Percentiles rank a stretch among this genome's conserved stretches.
Conservation (phyloP, 768 basidiomycete genomes). For the Chlorophyllum brunneum region DNA sequence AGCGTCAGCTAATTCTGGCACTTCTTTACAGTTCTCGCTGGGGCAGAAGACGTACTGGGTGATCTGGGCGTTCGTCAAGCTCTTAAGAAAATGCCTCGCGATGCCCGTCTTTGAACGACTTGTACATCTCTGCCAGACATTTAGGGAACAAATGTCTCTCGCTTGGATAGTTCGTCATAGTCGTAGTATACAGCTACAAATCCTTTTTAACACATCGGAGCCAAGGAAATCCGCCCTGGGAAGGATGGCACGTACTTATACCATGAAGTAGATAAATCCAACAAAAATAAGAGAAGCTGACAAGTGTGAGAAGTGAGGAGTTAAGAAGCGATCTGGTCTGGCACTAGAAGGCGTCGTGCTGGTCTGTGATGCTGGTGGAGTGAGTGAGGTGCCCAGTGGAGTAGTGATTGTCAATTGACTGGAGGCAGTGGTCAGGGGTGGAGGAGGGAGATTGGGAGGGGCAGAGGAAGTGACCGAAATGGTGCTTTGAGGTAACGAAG, state of each 20-base stretch:
- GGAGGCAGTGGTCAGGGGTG: neutral
- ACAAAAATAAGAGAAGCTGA: neutral
- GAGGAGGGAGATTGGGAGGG: too few species aligned
- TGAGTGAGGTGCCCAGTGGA: conserved; percentile 1
- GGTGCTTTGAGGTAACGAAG: too few species aligned
- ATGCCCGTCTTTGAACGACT: conserved; percentile 26
- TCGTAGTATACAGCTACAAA: neutral
- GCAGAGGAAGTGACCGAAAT: too few species aligned
- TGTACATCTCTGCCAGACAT: neutral
- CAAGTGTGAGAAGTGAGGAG: conserved; percentile 12
- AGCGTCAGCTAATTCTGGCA: conserved; percentile 9
- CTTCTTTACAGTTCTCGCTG: conserved; percentile 54
- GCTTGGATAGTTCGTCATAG: neutral
- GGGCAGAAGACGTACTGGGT: conserved; percentile 35
- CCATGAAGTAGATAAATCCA: neutral
- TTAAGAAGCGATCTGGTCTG: neutral
- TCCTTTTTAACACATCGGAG: too few species aligned
- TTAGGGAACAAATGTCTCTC: neutral
- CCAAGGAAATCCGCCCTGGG: too few species aligned
- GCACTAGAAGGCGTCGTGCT: neutral
- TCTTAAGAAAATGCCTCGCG: conserved; percentile 30
- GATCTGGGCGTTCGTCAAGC: conserved; percentile 30
- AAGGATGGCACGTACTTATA: neutral
- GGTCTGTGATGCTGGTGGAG: neutral
- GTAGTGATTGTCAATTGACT: neutral